phyloP scores from a whole-genome alignment of 495 filamentous ascomycete species.

The Trichoderma erinaceum region DNA sequence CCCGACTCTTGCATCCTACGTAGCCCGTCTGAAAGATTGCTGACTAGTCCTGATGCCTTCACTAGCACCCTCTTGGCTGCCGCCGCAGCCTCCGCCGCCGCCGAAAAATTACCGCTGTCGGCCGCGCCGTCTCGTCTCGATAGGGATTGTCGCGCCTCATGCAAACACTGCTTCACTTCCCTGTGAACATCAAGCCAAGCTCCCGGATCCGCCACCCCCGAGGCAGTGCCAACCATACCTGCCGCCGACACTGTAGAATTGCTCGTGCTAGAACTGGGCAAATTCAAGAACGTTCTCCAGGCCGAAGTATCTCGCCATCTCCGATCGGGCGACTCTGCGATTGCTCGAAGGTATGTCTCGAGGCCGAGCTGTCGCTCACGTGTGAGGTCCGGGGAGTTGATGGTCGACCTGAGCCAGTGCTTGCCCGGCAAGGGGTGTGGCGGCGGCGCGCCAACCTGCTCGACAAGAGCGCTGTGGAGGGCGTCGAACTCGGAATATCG shows the following conservation, averaged over 20 bases:
- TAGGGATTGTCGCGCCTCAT: conserved; percentile 71
- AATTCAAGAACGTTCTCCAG: conserved; percentile 82
- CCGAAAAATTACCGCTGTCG: conserved; percentile 53
- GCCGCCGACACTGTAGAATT: conserved; percentile 43
- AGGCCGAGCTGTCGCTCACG: conserved; percentile 71
- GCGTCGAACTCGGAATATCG: conserved; percentile 88
- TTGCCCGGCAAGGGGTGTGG: conserved; percentile 70
- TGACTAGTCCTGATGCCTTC: conserved; percentile 62
- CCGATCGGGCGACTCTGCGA: conserved; percentile 67
- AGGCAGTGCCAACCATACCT: conserved; percentile 35
- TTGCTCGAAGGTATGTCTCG: conserved; percentile 74
- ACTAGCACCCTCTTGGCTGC: conserved; percentile 78
- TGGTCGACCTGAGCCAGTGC: conserved; percentile 78
- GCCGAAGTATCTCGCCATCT: conserved; percentile 79
- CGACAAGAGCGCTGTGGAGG: conserved; percentile 64
- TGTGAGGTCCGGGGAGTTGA: conserved; percentile 67
- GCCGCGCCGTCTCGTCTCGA: conserved; percentile 69
- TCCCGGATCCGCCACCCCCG: conserved; percentile 62
- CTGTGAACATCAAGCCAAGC: conserved; percentile 83
- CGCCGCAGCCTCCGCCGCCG: conserved; percentile 59
- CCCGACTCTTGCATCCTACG: conserved; percentile 40
- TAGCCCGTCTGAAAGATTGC: conserved; percentile 65
- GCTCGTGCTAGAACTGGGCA: conserved; percentile 52
- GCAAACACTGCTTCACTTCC: conserved; percentile 74
- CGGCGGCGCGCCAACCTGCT: conserved; percentile 51